These are phyloP conservation scores for Termitomyces sp. DNA, from an alignment of 1,284 basidiomycete genomes.

Conservation along the genomic window DNA sequence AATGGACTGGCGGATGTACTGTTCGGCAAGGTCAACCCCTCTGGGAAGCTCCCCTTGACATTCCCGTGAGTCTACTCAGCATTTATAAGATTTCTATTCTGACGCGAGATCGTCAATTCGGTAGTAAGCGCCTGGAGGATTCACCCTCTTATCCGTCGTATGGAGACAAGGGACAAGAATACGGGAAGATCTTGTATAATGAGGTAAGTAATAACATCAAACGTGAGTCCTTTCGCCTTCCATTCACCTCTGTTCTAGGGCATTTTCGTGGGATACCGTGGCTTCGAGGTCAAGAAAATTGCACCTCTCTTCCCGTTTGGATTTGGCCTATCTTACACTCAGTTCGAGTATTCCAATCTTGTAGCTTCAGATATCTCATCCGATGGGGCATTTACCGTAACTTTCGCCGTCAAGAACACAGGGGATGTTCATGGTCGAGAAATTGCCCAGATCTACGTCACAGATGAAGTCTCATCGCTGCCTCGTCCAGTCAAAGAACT, in stretches of 20 bases:
- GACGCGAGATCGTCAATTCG: not conserved
- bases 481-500: conserved; percentile 39
- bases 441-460: conserved; percentile 42
- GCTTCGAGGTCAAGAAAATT: conserved; percentile 35
- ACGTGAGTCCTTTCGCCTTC: not conserved
- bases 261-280: conserved; percentile 40
- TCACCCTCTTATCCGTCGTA: conserved; percentile 38
- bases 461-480: conserved; percentile 31
- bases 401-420: conserved; percentile 38
- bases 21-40: conserved; percentile 51
- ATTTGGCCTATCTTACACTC: conserved; percentile 47
- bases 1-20: conserved; percentile 49
- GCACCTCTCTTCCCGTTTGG: conserved; percentile 48
- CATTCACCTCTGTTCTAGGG: conserved; percentile 23
- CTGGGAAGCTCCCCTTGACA: conserved; percentile 44
- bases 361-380: conserved; percentile 24
- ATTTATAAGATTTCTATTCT: not conserved
- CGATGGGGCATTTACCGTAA: conserved; percentile 33
- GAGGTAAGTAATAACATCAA: conserved; percentile 30
- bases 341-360: conserved; percentile 40
- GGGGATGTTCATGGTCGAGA: conserved; percentile 37
- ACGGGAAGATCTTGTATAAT: conserved; percentile 38
- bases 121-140: conserved; percentile 39
- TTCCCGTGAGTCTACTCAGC: conserved; percentile 35
- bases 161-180: conserved; percentile 35